Evolutionary conservation across 2,329 filamentous ascomycete species (phyloP).

Genomic region (Trichocomaceae sp.): DNA sequence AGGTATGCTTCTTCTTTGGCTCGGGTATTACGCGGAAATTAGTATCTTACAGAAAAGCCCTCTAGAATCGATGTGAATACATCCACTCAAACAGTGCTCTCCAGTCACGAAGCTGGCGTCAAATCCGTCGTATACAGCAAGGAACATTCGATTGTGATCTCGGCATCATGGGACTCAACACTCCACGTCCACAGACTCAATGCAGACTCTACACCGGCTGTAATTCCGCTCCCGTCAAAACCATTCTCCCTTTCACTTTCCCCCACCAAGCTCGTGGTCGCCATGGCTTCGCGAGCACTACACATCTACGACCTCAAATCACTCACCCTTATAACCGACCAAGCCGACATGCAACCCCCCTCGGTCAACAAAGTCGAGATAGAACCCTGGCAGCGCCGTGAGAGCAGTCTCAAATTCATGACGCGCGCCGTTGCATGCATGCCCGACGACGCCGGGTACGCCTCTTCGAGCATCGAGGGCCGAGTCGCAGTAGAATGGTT

Average conservation of each 20-base stretch:
- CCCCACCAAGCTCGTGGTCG: conserved; percentile 81
- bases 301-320: conserved; percentile 85
- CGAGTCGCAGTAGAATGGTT: conserved; percentile 98
- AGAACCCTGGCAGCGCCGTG: conserved; percentile 84
- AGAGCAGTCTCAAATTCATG: conserved; percentile 93
- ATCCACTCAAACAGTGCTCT: conserved; percentile 66
- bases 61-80: conserved; percentile 62
- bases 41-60: conserved; percentile 7
- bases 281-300: conserved; percentile 89
- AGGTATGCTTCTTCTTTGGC: conserved; percentile 45
- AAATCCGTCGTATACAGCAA: conserved; percentile 77
- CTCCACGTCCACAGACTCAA: conserved; percentile 72
- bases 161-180: conserved; percentile 88
- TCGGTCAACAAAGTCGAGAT: conserved; percentile 44
- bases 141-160: conserved; percentile 71
- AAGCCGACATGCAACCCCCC: conserved; percentile 37
- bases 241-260: conserved; percentile 78
- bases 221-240: conserved; percentile 70
- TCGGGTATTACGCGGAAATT: neutral
- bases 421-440: conserved; percentile 90
- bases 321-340: conserved; percentile 50
- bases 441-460: conserved; percentile 93
- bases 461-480: conserved; percentile 86
- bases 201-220: conserved; percentile 50
- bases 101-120: conserved; percentile 71